These are phyloP conservation scores for Delonix regia DNA, from an alignment of 306 rosid genomes.

Conservation along the genomic window DNA sequence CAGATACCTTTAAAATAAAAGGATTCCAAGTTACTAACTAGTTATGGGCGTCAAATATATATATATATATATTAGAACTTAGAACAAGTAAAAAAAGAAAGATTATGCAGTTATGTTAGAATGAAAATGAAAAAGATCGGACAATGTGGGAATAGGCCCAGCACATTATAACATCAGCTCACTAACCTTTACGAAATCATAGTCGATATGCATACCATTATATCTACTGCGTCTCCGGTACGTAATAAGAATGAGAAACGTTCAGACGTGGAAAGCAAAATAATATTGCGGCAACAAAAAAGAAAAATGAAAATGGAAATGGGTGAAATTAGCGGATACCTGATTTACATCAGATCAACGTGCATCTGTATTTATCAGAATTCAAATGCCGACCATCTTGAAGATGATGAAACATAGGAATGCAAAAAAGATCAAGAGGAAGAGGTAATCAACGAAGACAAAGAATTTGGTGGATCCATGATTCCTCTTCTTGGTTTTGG, in stretches of 20 bases:
- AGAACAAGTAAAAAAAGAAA: neutral
- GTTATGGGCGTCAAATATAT: too few species aligned
- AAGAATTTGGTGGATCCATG: constrained; percentile 68
- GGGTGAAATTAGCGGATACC: constrained; percentile 26
- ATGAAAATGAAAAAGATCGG: neutral
- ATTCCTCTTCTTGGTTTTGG: constrained; percentile 51
- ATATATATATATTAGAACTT: neutral
- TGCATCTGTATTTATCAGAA: constrained; percentile 10
- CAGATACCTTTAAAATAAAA: neutral
- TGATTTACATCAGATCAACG: constrained; percentile 22
- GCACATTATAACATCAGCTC: neutral
- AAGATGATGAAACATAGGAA: constrained; percentile 64
- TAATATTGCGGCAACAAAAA: neutral
- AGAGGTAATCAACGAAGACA: constrained; percentile 75
- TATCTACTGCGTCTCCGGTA: neutral
- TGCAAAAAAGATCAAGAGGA: constrained; percentile 58
- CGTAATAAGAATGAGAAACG: neutral
- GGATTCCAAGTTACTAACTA: neutral
- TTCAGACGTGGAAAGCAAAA: neutral
- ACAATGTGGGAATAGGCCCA: neutral
- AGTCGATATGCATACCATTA: neutral
- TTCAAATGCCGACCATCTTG: constrained; percentile 57
- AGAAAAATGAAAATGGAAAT: neutral
- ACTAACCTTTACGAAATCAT: neutral
- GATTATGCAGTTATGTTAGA: neutral